phyloP scores from a whole-genome alignment of 73 alveolate genomes.

The Tetrahymena thermophila region DNA sequence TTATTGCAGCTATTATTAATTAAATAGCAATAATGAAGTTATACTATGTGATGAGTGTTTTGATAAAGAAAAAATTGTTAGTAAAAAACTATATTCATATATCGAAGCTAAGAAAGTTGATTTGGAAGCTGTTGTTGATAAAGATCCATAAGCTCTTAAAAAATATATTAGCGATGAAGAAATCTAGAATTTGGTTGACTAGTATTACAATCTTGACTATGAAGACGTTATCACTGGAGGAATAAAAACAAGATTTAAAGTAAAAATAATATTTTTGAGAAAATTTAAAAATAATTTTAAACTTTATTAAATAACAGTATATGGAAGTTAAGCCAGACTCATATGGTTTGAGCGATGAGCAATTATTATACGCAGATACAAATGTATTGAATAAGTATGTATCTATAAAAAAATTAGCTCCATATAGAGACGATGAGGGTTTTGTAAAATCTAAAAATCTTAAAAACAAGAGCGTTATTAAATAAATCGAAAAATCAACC shows the following conservation, averaged over 20 bases:
- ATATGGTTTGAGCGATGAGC: slow-evolving; percentile 93
- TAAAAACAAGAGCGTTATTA: neutral
- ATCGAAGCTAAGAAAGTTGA: slow-evolving; percentile 14
- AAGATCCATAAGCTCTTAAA: slow-evolving; percentile 11
- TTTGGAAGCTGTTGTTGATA: slow-evolving; percentile 7
- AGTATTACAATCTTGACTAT: slow-evolving; percentile 77
- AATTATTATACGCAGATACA: slow-evolving; percentile 85
- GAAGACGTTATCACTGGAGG: slow-evolving; percentile 91
- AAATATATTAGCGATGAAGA: slow-evolving; percentile 9
- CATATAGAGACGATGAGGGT: slow-evolving; percentile 57
- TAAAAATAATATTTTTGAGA: neutral
- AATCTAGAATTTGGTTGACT: slow-evolving; percentile 66
- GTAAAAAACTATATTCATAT: neutral
- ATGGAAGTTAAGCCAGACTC: slow-evolving; percentile 76
- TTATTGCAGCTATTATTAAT: slow-evolving; percentile 18
- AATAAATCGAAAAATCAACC: neutral
- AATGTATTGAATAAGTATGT: slow-evolving; percentile 79
- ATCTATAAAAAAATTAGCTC: slow-evolving; percentile 79
- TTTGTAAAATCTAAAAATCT: slow-evolving; percentile 12
- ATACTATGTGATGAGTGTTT: slow-evolving; percentile 24
- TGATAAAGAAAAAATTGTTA: slow-evolving; percentile 9
- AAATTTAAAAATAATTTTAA: neutral
- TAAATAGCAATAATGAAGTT: neutral
- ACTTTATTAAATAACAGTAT: slow-evolving; percentile 36
- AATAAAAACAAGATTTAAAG: slow-evolving; percentile 75